phyloP scores from a whole-genome alignment of 306 rosid genomes.

The Urtica urens region DNA sequence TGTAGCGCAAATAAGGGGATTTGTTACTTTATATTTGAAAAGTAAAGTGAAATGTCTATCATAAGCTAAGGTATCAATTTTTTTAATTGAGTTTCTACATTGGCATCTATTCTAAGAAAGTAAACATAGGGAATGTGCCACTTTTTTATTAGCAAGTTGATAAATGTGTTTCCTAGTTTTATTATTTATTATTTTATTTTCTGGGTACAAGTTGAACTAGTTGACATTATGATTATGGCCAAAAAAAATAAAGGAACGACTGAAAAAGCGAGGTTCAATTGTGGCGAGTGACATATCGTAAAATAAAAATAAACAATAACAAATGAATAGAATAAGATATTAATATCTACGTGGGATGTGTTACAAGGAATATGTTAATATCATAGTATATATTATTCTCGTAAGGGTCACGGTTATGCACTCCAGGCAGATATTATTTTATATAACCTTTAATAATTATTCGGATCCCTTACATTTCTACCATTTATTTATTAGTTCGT shows the following conservation, averaged over 20 bases:
- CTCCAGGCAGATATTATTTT: not conserved
- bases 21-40: not conserved
- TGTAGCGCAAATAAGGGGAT: not conserved
- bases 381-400: not conserved
- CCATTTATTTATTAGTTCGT: slow-evolving; percentile 5
- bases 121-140: not conserved
- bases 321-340: not conserved
- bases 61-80: slow-evolving; percentile 3
- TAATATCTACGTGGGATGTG: slow-evolving; percentile 18
- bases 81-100: not conserved
- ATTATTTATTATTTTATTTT: not conserved
- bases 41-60: slow-evolving; percentile 1
- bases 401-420: not conserved
- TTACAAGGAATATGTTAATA: slow-evolving; percentile 2
- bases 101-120: not conserved
- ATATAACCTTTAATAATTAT: not conserved
- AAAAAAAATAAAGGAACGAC: not conserved
- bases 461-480: not conserved
- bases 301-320: not conserved
- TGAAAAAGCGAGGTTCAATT: not conserved
- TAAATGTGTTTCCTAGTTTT: not conserved
- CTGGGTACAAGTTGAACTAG: slow-evolving; percentile 14
- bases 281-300: not conserved
- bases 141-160: slow-evolving; percentile 1
- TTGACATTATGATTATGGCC: slow-evolving; percentile 2